Conservation (phyloP, 1,284 basidiomycete species). For the Ceratobasidium papillatum region DNA sequence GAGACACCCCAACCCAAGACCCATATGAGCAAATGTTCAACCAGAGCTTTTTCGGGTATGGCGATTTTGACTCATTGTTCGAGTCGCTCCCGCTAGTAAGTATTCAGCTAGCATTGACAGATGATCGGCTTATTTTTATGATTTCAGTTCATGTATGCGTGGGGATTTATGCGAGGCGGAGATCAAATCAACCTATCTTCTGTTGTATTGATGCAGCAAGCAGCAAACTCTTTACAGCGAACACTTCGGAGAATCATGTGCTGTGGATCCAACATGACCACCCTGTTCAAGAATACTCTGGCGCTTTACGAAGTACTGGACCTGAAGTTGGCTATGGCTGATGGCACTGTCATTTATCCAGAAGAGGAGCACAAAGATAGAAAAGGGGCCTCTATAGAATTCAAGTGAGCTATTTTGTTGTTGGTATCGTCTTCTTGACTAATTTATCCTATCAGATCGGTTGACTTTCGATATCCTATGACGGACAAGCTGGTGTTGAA, state of each 20-base stretch:
- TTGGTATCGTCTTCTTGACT: too few species aligned
- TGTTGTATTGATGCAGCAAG: conserved; percentile 29
- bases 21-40: conserved; percentile 18
- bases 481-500: conserved; percentile 36
- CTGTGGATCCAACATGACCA: conserved; percentile 17
- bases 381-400: conserved; percentile 30
- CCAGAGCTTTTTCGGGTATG: not conserved
- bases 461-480: conserved; percentile 42
- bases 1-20: conserved; percentile 15
- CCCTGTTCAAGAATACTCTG: conserved; percentile 26
- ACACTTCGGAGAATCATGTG: conserved; percentile 26
- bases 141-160: conserved; percentile 31
- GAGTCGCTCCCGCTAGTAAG: conserved; percentile 30
- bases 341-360: conserved; percentile 21
- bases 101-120: too few species aligned
- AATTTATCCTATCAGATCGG: too few species aligned
- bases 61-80: conserved; percentile 24
- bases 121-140: not conserved
- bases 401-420: conserved; percentile 35
- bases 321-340: conserved; percentile 32
- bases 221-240: conserved; percentile 11
- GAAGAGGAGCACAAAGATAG: conserved; percentile 7
- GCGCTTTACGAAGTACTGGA: conserved; percentile 32
- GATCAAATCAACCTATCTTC: conserved; percentile 3
- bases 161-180: not conserved